phyloP scores from a whole-genome alignment of 495 filamentous ascomycete genomes.

The Daldinia concentrica region DNA sequence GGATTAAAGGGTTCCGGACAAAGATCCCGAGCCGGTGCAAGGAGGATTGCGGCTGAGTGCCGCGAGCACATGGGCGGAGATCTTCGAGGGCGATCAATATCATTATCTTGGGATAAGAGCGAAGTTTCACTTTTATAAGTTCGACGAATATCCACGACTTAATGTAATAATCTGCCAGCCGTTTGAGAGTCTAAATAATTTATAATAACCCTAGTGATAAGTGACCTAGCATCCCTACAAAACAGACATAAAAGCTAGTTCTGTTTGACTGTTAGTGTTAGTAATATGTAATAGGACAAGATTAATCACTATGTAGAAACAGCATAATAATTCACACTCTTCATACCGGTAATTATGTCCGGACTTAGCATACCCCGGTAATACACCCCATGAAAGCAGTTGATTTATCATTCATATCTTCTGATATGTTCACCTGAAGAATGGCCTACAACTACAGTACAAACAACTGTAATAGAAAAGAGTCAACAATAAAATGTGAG shows the following conservation, averaged over 20 bases:
- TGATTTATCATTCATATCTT: neutral
- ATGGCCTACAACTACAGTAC: neutral
- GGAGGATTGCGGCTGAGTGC: neutral
- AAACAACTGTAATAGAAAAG: neutral
- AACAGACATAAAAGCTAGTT: too few relatives aligned
- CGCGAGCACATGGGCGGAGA: neutral
- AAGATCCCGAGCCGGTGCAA: slow-evolving; percentile 19
- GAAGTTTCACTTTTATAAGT: neutral
- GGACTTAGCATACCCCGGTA: too few relatives aligned
- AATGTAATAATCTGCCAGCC: neutral
- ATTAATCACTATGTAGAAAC: too few relatives aligned
- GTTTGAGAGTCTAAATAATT: neutral
- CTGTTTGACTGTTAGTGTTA: too few relatives aligned
- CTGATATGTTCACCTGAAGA: neutral
- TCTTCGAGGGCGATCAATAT: neutral
- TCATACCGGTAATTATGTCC: too few relatives aligned
- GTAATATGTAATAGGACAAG: too few relatives aligned
- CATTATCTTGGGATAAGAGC: neutral
- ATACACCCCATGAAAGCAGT: neutral
- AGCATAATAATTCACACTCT: too few relatives aligned
- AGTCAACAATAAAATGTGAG: neutral
- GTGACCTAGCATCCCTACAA: too few relatives aligned
- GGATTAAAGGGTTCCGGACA: slow-evolving; percentile 26
- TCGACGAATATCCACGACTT: neutral
- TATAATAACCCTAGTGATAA: too few relatives aligned